phyloP scores from a whole-genome alignment of 164 flowering plant species.

The Chimonanthus praecox region DNA sequence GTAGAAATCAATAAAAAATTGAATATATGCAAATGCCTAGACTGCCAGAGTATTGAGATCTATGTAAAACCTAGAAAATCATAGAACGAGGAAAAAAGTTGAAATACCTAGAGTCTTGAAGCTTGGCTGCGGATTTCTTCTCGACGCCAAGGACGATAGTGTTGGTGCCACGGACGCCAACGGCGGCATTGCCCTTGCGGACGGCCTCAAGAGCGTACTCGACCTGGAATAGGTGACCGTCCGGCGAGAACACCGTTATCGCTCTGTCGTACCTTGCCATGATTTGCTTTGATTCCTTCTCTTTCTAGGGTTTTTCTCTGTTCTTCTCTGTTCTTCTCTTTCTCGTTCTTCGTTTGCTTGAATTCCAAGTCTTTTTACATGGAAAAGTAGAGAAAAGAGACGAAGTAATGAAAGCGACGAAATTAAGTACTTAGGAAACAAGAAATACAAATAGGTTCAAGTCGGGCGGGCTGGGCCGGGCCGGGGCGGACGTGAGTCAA shows the following conservation, averaged over 20 bases:
- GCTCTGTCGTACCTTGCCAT: slow-evolving; percentile 91
- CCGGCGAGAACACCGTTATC: slow-evolving; percentile 98
- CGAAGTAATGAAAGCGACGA: no score
- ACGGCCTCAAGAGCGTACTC: slow-evolving; percentile 99
- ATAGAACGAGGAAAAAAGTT: neutral
- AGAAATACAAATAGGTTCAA: no score
- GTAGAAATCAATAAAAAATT: no score
- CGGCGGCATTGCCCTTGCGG: slow-evolving; percentile 98
- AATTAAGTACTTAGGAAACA: no score
- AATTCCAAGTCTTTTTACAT: no score
- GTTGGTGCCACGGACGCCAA: slow-evolving; percentile 93
- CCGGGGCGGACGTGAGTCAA: no score
- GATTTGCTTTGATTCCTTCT: slow-evolving; percentile 3
- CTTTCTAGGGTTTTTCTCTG: neutral
- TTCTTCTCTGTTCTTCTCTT: neutral
- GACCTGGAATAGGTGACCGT: slow-evolving; percentile 94
- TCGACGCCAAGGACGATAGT: slow-evolving; percentile 92
- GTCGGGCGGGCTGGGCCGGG: no score
- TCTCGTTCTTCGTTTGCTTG: neutral
- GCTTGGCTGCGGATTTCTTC: slow-evolving; percentile 89
- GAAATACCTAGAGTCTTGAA: slow-evolving; percentile 79
- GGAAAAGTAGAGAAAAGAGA: no score
- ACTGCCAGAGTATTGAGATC: neutral
- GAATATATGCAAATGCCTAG: no score
- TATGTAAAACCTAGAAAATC: neutral